phyloP scores from a whole-genome alignment of 1,284 basidiomycete genomes.

The Phaffia rhodozyma region DNA sequence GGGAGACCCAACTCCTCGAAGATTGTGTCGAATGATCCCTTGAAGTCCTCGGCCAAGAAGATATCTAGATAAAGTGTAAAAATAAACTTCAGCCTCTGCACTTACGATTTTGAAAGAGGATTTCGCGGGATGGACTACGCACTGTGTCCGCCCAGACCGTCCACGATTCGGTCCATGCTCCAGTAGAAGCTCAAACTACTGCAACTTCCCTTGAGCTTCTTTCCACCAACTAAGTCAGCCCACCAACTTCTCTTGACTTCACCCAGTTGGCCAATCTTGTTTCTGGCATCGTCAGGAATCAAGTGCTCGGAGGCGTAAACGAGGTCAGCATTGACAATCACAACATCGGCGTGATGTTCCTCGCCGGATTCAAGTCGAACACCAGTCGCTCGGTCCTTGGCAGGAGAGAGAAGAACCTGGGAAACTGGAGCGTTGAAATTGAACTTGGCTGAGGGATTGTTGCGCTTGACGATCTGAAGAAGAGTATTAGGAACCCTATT shows the following conservation, averaged over 20 bases:
- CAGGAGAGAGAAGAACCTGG: conserved; percentile 31
- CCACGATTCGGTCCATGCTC: conserved; percentile 38
- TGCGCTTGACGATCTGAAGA: conserved; percentile 36
- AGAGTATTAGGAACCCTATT: conserved; percentile 36
- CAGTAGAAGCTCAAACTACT: conserved; percentile 45
- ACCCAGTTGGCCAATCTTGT: conserved; percentile 18
- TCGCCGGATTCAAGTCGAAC: conserved; percentile 38
- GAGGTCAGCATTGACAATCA: conserved; percentile 44
- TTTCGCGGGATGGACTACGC: background rate
- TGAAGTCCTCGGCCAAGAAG: conserved; percentile 36
- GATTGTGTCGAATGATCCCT: conserved; percentile 42
- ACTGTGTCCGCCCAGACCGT: conserved; percentile 39
- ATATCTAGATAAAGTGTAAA: conserved; percentile 20
- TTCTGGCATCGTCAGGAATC: conserved; percentile 31
- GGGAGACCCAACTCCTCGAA: conserved; percentile 41
- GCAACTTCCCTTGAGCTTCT: conserved; percentile 36
- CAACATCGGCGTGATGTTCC: conserved; percentile 38
- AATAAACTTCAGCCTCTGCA: conserved; percentile 22
- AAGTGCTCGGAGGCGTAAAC: conserved; percentile 42
- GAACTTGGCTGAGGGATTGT: conserved; percentile 36
- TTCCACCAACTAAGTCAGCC: conserved; percentile 19
- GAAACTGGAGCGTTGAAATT: conserved; percentile 36
- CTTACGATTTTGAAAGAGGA: background rate
- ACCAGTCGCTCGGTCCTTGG: conserved; percentile 30
- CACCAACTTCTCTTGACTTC: conserved; percentile 5